Evolutionary conservation across 2,329 filamentous ascomycete species (phyloP).

Genomic region (Aspergillus viridinutans): DNA sequence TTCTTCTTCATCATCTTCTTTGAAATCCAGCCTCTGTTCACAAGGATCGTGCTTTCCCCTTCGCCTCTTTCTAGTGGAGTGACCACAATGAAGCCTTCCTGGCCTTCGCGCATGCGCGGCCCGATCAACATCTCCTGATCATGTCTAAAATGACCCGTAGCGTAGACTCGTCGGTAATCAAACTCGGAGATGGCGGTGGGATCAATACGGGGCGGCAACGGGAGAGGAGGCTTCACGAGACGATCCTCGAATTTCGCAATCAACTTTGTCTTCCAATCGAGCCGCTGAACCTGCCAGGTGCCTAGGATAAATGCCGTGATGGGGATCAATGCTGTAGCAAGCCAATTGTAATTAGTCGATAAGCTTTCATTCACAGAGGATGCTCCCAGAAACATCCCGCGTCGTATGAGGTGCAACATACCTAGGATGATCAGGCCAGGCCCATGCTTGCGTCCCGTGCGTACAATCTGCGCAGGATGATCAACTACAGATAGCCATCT

Average conservation of each 20-base stretch:
- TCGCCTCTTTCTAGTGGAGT: slow-evolving; percentile 76
- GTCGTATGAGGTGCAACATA: slow-evolving; percentile 29
- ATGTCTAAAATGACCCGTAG: slow-evolving; percentile 71
- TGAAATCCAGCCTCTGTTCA: slow-evolving; percentile 88
- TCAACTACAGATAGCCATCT: slow-evolving; percentile 83
- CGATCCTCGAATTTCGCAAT: slow-evolving; percentile 91
- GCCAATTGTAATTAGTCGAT: slow-evolving; percentile 6
- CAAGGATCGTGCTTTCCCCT: slow-evolving; percentile 65
- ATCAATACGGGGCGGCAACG: slow-evolving; percentile 78
- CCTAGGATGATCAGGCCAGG: slow-evolving; percentile 75
- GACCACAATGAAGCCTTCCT: slow-evolving; percentile 85
- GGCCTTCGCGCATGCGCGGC: slow-evolving; percentile 80
- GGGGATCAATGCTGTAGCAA: slow-evolving; percentile 70
- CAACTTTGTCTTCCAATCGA: slow-evolving; percentile 90
- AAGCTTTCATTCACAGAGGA: background rate
- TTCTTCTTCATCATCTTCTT: slow-evolving; percentile 67
- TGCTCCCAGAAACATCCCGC: background rate
- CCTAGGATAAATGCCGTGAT: slow-evolving; percentile 85
- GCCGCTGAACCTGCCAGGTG: slow-evolving; percentile 90
- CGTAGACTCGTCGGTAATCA: slow-evolving; percentile 80
- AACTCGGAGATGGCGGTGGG: slow-evolving; percentile 79
- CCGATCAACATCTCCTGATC: slow-evolving; percentile 96
- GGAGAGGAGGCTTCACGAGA: slow-evolving; percentile 76
- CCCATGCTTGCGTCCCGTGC: slow-evolving; percentile 69
- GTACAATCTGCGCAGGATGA: slow-evolving; percentile 75